phyloP scores from a whole-genome alignment of 257 asterid species.

The Sherardia arvensis region DNA sequence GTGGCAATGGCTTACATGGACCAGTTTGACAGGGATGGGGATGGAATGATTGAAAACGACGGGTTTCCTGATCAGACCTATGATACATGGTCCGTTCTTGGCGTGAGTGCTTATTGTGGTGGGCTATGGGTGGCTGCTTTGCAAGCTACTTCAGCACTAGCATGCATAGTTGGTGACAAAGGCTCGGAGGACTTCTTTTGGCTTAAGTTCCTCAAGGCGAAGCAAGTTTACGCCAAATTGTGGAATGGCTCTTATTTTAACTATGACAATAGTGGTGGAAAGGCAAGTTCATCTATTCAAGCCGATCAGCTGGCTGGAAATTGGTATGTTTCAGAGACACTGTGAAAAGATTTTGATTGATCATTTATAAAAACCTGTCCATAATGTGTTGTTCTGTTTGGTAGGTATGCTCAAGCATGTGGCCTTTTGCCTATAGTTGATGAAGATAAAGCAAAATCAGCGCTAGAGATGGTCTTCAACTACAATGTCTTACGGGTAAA shows the following conservation, averaged over 20 bases:
- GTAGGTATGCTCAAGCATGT: slow-evolving; percentile 92
- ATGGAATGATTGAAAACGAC: slow-evolving; percentile 97
- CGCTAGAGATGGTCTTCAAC: slow-evolving; percentile 61
- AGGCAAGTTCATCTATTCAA: slow-evolving; percentile 75
- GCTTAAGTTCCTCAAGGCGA: slow-evolving; percentile 74
- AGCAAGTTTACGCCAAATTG: slow-evolving; percentile 58
- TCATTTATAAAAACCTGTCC: not conserved
- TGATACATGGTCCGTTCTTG: slow-evolving; percentile 87
- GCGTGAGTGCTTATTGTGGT: slow-evolving; percentile 96
- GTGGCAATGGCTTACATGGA: slow-evolving; percentile 95
- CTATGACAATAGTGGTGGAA: slow-evolving; percentile 69
- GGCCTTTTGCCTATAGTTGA: slow-evolving; percentile 78
- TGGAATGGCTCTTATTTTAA: slow-evolving; percentile 93
- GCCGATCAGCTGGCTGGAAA: slow-evolving; percentile 98
- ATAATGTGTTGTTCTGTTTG: slow-evolving; percentile 6
- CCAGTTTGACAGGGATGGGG: slow-evolving; percentile 93
- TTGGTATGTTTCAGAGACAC: slow-evolving; percentile 37
- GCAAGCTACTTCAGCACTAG: slow-evolving; percentile 90
- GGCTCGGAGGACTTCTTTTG: slow-evolving; percentile 74
- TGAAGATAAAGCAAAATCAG: slow-evolving; percentile 62
- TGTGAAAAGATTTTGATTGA: not conserved
- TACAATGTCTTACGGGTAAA: slow-evolving; percentile 80
- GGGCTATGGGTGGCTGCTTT: slow-evolving; percentile 99
- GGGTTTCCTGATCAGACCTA: slow-evolving; percentile 95
- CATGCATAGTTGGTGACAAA: slow-evolving; percentile 70